Conservation (phyloP, 306 rosid species). For the Cucurbita pepo region DNA sequence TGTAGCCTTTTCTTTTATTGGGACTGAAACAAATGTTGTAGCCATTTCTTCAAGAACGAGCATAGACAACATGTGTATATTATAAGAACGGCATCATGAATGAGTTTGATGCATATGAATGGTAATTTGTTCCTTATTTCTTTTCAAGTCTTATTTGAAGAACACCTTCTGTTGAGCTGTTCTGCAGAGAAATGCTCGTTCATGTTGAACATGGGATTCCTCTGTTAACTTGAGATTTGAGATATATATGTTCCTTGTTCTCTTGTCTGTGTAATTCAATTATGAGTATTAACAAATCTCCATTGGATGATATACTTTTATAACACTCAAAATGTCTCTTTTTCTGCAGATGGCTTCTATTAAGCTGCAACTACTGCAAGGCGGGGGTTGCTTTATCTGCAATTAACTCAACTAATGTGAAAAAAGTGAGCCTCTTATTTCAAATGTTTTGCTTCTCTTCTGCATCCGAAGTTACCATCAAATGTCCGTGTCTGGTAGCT, state of each 20-base stretch:
- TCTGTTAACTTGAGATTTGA: not conserved
- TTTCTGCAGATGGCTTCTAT: not conserved
- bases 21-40: not conserved
- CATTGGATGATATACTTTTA: not conserved
- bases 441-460: not conserved
- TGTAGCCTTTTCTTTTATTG: not conserved
- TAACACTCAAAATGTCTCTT: not conserved
- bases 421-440: not conserved
- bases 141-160: not conserved
- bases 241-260: not conserved
- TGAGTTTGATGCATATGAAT: not conserved
- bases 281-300: not conserved
- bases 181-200: not conserved
- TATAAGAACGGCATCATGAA: not conserved
- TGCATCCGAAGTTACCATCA: not conserved
- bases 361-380: not conserved
- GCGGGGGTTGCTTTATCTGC: not conserved
- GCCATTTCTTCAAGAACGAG: not conserved
- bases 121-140: not conserved
- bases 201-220: not conserved
- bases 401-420: not conserved
- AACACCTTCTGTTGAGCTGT: not conserved
- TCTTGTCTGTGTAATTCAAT: not conserved
- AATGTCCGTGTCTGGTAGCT: not conserved
- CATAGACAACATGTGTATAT: not conserved